A percentile compares a stretch with the other conserved stretches of the same genome.
phyloP scores from a whole-genome alignment of 345 rosid genomes.

The Ceriops decandra region DNA sequence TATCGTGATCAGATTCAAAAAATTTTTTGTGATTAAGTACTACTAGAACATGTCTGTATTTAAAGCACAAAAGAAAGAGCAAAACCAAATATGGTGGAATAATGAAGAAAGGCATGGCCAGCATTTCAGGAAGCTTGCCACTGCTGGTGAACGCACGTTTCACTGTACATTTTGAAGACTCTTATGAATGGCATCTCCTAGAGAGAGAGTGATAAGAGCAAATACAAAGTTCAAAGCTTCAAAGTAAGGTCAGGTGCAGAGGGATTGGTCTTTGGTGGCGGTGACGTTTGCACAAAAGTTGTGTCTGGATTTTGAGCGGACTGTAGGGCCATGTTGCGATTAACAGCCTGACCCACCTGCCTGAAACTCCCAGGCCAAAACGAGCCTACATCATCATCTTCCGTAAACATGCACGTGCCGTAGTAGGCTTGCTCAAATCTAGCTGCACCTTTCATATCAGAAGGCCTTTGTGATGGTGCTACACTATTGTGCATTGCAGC shows the following conservation, averaged over 20 bases:
- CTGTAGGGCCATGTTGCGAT: conserved; percentile 16
- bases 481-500: conserved; percentile 49
- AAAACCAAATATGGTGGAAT: neutral
- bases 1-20: neutral
- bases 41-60: neutral
- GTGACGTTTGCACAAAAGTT: conserved; percentile 30
- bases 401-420: conserved; percentile 58
- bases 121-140: neutral
- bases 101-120: neutral
- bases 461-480: conserved; percentile 34
- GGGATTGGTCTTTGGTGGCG: conserved; percentile 36
- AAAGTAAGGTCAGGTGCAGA: conserved; percentile 72
- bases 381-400: conserved; percentile 57
- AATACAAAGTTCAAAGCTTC: conserved; percentile 51
- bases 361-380: conserved; percentile 94
- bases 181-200: conserved; percentile 1
- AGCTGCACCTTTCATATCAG: conserved; percentile 39
- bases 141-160: conserved; percentile 8
- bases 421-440: conserved; percentile 60
- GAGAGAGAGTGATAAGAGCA: neutral
- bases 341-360: conserved; percentile 42
- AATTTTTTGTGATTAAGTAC: neutral
- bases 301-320: conserved; percentile 32
- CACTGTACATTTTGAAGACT: conserved; percentile 21
- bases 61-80: neutral